Percentiles rank a stretch among this genome's conserved stretches.
These are phyloP conservation scores for Didymella exigua DNA, from an alignment of 2,329 filamentous ascomycete genomes.

Conservation along the genomic window DNA sequence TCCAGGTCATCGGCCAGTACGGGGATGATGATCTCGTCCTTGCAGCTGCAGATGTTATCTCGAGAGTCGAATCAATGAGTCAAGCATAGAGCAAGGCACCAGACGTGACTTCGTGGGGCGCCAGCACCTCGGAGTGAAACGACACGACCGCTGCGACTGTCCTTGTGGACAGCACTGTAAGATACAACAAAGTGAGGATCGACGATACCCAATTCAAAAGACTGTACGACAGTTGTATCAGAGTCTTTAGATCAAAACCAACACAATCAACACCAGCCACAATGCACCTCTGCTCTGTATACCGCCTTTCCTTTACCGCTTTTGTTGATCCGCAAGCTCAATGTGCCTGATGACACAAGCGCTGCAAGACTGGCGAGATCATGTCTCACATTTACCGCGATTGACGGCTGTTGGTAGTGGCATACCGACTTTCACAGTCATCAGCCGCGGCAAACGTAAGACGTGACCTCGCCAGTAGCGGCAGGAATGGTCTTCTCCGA, in stretches of 20 bases:
- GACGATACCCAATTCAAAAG: background rate
- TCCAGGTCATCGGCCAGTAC: slow-evolving; percentile 82
- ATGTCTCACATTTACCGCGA: background rate
- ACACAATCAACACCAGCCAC: background rate
- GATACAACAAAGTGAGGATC: background rate
- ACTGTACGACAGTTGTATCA: background rate
- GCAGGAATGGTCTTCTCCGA: background rate
- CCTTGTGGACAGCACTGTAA: background rate
- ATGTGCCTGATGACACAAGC: background rate
- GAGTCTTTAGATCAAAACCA: background rate
- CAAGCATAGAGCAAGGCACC: slow-evolving; percentile 6
- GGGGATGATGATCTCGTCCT: slow-evolving; percentile 74
- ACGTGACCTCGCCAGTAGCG: too few species aligned
- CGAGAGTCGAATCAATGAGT: slow-evolving; percentile 5
- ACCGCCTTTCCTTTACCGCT: background rate
- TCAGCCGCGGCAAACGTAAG: too few species aligned
- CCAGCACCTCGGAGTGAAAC: background rate
- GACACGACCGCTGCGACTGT: background rate
- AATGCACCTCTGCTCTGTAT: background rate
- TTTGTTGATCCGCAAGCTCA: background rate
- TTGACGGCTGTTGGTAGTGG: background rate
- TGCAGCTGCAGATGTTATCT: slow-evolving; percentile 56
- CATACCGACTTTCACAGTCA: too few species aligned
- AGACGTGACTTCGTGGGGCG: slow-evolving; percentile 22
- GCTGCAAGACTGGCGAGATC: background rate